Evolutionary conservation across 176 grass and related monocot species (phyloP), one percentile per base, ranked within the genome.

Genomic region (Ampelocalamus luodianensis): DNA sequence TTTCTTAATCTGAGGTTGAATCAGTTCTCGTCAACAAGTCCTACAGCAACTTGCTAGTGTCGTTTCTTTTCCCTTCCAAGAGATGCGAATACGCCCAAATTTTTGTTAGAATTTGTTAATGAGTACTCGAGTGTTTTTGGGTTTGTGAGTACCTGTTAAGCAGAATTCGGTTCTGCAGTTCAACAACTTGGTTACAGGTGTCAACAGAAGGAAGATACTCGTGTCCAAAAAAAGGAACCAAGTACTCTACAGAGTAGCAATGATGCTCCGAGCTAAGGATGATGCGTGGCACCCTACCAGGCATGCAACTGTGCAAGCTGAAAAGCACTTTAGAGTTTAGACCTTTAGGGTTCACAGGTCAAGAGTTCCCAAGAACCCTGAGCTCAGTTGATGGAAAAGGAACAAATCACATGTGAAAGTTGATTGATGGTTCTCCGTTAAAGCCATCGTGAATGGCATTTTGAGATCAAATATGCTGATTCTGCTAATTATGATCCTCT

Each of bases 301-400:
- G 23, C 38, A 56, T 68, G n/a, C 37, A 36, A 34, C 60, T 44
- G 50, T 54, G 13, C 18, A 73, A 50, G 56, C 67, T 65, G 13
- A 36, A 55, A 63, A 56, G 58, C 46, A 79, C 87, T 74, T 55
- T 5, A 37, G 64, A 74, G 22, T 34, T 81, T 38, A 26, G 64
- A 74, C 15, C 48, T 81, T 23, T 16, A 6, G 79, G 65, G 56
- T 17, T 66, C 76, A 51, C 65, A 22, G 48, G 23, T 18, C 34
- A 76, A 76, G 13, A 27, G 11, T 64, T 89, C 88, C 85, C 88
- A 77, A 44, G 83, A 89, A 81, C 46, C 65, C 82, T 49, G 70
- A 69, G 43, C 34, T 53, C 53, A 54, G 60, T 54, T 54, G 51
- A 61, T 70, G 63, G 43, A 73, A 81, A 89, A 89, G 51, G 51